phyloP scores from a whole-genome alignment of 257 asterid species.

The Schizonepeta tenuifolia region DNA sequence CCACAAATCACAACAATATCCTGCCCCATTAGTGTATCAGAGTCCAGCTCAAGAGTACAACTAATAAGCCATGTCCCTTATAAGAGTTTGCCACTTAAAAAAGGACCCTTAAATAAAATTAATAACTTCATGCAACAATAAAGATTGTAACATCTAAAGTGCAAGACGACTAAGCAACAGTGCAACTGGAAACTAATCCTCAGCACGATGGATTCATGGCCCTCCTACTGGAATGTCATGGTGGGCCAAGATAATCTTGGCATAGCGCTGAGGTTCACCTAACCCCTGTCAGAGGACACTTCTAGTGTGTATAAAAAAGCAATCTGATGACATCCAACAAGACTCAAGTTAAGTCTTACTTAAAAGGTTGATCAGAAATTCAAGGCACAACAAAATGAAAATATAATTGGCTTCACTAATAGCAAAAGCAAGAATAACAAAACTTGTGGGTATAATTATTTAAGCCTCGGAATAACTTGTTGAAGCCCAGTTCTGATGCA shows the following conservation, averaged over 20 bases:
- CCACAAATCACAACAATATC: neutral
- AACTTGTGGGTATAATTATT: neutral
- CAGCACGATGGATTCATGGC: neutral
- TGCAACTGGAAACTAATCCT: neutral
- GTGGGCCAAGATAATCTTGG: no score
- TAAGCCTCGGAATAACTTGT: neutral
- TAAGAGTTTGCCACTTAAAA: neutral
- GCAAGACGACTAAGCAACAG: neutral
- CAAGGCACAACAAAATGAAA: neutral
- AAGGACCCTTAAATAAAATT: slow-evolving; percentile 6
- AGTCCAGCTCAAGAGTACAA: neutral
- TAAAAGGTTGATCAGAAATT: neutral
- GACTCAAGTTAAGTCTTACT: neutral
- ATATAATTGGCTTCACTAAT: neutral
- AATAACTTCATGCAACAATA: neutral
- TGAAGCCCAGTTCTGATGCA: no score
- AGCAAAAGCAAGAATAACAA: neutral
- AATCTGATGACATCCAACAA: neutral
- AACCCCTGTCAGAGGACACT: neutral
- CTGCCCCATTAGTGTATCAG: neutral
- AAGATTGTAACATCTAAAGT: neutral
- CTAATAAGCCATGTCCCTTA: neutral
- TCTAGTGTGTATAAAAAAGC: neutral
- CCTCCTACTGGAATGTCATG: neutral
- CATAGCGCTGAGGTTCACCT: no score